Percentiles rank a stretch among this genome's conserved stretches.
Evolutionary conservation across 225 moss, liverwort and hornwort species (phyloP).

Genomic region (Asterella californica): DNA sequence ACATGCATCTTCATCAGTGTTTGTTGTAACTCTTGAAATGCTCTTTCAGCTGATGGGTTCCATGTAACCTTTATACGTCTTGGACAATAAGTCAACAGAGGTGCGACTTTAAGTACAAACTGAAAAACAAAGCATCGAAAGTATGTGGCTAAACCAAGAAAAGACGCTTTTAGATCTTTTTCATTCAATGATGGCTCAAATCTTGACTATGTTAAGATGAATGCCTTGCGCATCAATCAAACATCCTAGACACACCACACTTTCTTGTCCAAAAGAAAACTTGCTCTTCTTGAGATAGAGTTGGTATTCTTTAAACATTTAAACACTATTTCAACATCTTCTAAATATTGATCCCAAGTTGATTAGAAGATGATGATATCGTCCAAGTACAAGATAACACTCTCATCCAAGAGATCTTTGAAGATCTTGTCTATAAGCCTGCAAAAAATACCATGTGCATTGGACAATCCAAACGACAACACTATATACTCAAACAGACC

Average conservation of each 20-base stretch:
- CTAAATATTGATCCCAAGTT: constrained; percentile 11
- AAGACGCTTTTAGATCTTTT: no score
- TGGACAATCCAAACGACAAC: constrained; percentile 14
- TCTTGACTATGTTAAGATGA: no score
- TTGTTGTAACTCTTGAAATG: not conserved
- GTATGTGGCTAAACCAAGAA: no score
- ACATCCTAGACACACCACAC: no score
- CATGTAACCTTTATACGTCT: not conserved
- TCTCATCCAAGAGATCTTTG: no score
- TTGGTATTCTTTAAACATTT: no score
- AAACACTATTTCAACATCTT: constrained; percentile 1
- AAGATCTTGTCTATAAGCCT: no score
- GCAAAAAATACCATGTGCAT: no score
- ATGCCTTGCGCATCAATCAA: no score
- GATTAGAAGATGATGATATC: constrained; percentile 10
- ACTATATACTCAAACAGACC: constrained; percentile 16
- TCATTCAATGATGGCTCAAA: no score
- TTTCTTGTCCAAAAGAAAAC: no score
- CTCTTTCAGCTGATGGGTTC: not conserved
- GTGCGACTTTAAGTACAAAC: not conserved
- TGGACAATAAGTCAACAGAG: not conserved
- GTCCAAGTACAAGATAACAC: constrained; percentile 18
- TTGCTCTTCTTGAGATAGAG: no score
- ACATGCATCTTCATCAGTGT: not conserved
- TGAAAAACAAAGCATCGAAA: not conserved